phyloP scores from a whole-genome alignment of 2,329 filamentous ascomycete species.

The Phialophora expanda region DNA sequence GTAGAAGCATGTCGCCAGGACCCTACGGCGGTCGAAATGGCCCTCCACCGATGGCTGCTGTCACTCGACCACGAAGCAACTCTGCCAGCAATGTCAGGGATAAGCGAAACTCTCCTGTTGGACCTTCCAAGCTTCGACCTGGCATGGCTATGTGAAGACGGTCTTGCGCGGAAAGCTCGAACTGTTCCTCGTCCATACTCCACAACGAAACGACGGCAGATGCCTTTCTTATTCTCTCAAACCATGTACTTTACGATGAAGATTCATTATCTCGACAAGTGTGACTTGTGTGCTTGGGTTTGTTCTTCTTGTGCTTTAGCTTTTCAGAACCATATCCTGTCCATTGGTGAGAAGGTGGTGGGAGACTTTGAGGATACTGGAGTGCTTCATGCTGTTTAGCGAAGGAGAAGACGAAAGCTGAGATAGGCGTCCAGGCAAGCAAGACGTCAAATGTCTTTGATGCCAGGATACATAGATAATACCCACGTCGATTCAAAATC shows the following conservation, averaged over 20 bases:
- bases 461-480: conserved; percentile 27
- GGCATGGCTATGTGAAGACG: conserved; percentile 33
- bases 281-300: conserved; percentile 9
- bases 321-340: conserved; percentile 12
- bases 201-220: background rate
- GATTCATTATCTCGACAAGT: conserved; percentile 6
- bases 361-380: conserved; percentile 12
- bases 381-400: conserved; percentile 20
- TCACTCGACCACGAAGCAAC: conserved; percentile 51
- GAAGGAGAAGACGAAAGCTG: background rate
- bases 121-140: conserved; percentile 38
- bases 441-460: conserved; percentile 14
- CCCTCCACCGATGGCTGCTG: conserved; percentile 49
- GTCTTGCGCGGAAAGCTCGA: background rate
- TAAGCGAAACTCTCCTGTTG: conserved; percentile 48
- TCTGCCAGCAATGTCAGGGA: conserved; percentile 49
- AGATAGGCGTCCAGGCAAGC: conserved; percentile 14
- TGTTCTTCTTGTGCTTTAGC: conserved; percentile 10
- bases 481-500: conserved; percentile 7
- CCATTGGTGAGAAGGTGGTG: background rate
- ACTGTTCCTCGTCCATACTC: background rate
- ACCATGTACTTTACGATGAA: conserved; percentile 16
- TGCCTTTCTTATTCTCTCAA: conserved; percentile 3
- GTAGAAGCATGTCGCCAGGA: conserved; percentile 53
- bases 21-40: conserved; percentile 51